These are phyloP conservation scores for Leccinum subgranulosum DNA, from an alignment of 768 basidiomycete species.

Conservation along the genomic window DNA sequence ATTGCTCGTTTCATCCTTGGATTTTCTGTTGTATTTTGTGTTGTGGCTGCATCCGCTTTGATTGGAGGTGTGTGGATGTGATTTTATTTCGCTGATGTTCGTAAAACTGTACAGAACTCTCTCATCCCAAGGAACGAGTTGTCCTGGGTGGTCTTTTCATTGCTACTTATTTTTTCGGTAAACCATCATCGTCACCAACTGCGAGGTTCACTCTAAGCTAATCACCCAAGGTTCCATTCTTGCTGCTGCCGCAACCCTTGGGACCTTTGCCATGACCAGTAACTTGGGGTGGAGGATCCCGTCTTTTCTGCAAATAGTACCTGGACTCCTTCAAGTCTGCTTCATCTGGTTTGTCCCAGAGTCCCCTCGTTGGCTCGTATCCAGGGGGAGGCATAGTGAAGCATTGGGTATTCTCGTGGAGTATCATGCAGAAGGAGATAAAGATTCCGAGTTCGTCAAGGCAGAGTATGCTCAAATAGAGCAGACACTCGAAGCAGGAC, in stretches of 20 bases:
- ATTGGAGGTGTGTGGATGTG: neutral
- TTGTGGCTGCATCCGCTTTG: neutral
- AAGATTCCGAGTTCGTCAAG: neutral
- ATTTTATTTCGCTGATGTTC: neutral
- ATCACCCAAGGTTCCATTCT: neutral
- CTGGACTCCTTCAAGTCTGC: neutral
- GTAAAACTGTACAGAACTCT: neutral
- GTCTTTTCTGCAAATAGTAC: neutral
- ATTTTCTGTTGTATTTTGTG: neutral
- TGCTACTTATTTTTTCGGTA: neutral
- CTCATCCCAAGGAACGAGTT: neutral
- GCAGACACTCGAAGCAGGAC: neutral
- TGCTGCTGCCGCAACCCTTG: neutral
- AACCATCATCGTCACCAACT: neutral
- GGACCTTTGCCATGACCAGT: neutral
- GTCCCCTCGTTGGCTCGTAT: neutral
- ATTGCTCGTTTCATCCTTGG: neutral
- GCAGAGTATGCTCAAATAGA: neutral
- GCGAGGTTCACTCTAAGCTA: neutral
- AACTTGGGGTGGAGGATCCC: neutral
- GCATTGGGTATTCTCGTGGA: neutral
- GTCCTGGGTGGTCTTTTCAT: neutral
- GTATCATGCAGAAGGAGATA: neutral
- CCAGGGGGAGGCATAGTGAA: neutral
- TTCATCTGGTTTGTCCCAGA: neutral